Evolutionary conservation across 2,329 filamentous ascomycete species (phyloP).

Genomic region (Bertia moriformis): DNA sequence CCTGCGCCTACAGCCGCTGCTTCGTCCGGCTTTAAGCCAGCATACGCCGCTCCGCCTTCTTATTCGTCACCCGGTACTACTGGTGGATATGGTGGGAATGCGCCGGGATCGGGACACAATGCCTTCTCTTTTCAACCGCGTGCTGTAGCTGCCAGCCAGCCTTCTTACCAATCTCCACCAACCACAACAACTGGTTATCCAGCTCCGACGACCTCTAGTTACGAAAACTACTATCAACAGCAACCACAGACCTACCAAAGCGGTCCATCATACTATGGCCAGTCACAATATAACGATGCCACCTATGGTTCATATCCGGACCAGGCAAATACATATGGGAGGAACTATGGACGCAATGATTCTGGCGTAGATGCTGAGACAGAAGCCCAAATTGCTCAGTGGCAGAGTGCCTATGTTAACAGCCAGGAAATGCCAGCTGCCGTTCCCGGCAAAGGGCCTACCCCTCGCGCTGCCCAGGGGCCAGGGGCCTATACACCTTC

Average conservation of each 20-base stretch:
- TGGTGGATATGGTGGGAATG: not conserved
- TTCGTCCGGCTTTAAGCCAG: not conserved
- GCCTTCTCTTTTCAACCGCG: slow-evolving; percentile 5
- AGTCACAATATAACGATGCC: not conserved
- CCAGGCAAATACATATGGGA: slow-evolving; percentile 6
- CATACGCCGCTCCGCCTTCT: not conserved
- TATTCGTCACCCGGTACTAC: not conserved
- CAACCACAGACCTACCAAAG: not conserved
- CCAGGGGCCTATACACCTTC: not conserved
- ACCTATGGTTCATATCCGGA: not conserved
- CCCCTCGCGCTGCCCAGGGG: too few relatives aligned
- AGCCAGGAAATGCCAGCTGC: slow-evolving; percentile 33
- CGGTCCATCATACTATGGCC: not conserved
- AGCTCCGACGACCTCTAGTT: not conserved
- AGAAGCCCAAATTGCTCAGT: slow-evolving; percentile 84
- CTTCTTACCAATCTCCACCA: not conserved
- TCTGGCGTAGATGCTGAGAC: slow-evolving; percentile 54
- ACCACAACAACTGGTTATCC: slow-evolving; percentile 13
- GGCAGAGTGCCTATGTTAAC: slow-evolving; percentile 75
- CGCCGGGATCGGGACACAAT: slow-evolving; percentile 19
- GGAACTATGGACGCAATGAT: slow-evolving; percentile 20
- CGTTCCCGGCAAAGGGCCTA: too few relatives aligned
- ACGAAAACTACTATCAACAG: not conserved
- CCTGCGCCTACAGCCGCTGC: slow-evolving; percentile 35
- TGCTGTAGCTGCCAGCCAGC: not conserved